phyloP scores from a whole-genome alignment of 1,139 yeast genomes.

The Saccharomyces hybrid region DNA sequence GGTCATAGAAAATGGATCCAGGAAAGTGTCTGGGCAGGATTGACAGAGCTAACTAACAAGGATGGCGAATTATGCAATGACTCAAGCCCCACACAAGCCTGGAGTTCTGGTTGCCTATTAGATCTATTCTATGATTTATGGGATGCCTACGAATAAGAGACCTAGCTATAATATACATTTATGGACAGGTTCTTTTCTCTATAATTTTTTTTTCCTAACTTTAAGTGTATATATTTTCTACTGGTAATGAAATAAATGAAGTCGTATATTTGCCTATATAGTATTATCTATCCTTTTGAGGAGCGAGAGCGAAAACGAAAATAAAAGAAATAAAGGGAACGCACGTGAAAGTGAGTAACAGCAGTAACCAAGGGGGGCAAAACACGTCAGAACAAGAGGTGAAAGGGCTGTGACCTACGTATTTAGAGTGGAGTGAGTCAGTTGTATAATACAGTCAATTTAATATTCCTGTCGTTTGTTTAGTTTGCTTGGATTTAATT shows the following conservation, averaged over 20 bases:
- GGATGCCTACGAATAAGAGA: conserved; percentile 18
- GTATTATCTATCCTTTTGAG: background rate
- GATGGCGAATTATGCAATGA: conserved; percentile 75
- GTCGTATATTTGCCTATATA: background rate
- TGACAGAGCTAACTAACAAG: conserved; percentile 86
- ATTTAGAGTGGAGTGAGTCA: background rate
- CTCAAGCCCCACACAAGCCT: conserved; percentile 93
- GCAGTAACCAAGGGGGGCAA: background rate
- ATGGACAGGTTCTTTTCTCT: too few species aligned
- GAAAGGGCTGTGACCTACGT: background rate
- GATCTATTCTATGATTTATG: conserved; percentile 68
- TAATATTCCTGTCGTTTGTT: background rate
- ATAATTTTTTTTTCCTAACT: too few species aligned
- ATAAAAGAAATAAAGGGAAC: background rate
- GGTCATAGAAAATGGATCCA: conserved; percentile 65
- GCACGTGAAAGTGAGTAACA: background rate
- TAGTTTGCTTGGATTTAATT: background rate
- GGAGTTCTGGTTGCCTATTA: conserved; percentile 83
- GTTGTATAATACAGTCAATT: background rate
- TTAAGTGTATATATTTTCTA: too few species aligned
- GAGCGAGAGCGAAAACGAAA: conserved; percentile 1
- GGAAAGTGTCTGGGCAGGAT: conserved; percentile 83
- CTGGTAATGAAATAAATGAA: background rate
- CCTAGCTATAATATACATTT: too few species aligned
- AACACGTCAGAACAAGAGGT: background rate